Percentiles rank a stretch among this genome's conserved stretches.
Conservation (phyloP, 2,329 filamentous ascomycete genomes). For the Raffaelea arxii region DNA sequence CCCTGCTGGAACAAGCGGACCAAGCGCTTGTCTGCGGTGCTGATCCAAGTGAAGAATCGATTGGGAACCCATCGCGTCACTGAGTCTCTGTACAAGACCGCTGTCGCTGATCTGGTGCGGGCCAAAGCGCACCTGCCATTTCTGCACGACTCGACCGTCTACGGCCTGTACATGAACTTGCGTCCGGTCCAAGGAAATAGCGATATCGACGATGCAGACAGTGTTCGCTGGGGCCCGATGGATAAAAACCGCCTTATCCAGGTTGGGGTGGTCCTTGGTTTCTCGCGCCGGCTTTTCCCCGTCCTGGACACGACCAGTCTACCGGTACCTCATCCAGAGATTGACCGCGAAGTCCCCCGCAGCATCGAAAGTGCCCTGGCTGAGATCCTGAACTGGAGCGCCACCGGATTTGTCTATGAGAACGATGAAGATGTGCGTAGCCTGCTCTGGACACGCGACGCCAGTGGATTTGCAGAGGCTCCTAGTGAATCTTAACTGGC, state of each 20-base stretch:
- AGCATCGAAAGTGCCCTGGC: conserved; percentile 20
- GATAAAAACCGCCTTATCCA: background rate
- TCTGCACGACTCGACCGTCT: background rate
- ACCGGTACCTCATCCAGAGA: background rate
- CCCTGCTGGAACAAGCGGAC: background rate
- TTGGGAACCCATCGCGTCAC: background rate
- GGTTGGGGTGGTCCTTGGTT: background rate
- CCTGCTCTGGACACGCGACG: conserved; percentile 4
- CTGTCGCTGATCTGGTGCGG: background rate
- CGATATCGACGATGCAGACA: background rate
- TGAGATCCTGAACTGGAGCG: background rate
- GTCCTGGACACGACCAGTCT: background rate
- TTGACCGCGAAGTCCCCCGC: background rate
- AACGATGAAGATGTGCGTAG: background rate
- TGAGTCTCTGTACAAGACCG: background rate
- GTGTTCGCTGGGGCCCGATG: background rate
- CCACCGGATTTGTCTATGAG: background rate
- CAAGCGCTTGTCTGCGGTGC: conserved; percentile 1
- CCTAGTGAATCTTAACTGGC: background rate
- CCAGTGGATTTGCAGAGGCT: background rate
- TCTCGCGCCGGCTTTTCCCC: background rate
- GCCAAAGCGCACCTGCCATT: background rate
- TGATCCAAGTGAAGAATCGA: conserved; percentile 3
- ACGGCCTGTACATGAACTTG: conserved; percentile 1
- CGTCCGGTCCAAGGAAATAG: background rate